Percentiles rank a stretch among this genome's conserved stretches.
These are phyloP conservation scores for Taphrina pruni DNA, from an alignment of 1,139 yeast genomes.

Conservation along the genomic window DNA sequence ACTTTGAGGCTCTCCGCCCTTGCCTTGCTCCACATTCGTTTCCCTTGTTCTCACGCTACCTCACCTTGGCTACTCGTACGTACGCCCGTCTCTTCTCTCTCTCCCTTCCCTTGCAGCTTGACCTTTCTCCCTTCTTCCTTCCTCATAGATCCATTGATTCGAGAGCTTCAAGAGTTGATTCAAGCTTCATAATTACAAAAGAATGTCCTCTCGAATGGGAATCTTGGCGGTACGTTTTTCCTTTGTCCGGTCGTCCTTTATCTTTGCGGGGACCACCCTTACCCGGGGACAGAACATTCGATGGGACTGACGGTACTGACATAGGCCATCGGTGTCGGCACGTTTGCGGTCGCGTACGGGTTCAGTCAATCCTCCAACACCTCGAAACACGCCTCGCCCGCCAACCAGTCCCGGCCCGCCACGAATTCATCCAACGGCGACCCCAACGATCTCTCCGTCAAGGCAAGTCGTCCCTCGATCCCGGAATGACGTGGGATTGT, in stretches of 20 bases:
- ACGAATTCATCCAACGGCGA: constrained; percentile 13
- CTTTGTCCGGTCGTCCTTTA: background rate
- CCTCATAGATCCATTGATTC: no score
- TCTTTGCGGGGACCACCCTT: background rate
- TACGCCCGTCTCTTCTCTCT: background rate
- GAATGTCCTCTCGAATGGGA: constrained; percentile 33
- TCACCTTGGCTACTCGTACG: no score
- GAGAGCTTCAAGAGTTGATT: no score
- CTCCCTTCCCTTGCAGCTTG: background rate
- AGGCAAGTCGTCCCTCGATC: background rate
- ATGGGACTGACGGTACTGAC: constrained; percentile 2
- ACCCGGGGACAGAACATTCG: background rate
- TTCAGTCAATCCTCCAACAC: constrained; percentile 33
- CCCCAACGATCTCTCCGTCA: constrained; percentile 33
- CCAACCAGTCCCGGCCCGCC: constrained; percentile 28
- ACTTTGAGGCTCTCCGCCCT: no score
- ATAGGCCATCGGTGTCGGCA: constrained; percentile 19
- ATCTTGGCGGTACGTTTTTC: constrained; percentile 15
- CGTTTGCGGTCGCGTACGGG: constrained; percentile 16
- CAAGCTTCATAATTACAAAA: no score
- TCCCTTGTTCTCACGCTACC: no score
- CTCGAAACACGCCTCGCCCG: constrained; percentile 31
- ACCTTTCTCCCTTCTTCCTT: no score
- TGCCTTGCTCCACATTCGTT: no score
- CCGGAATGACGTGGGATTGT: no score